Percentiles rank a stretch among this genome's conserved stretches.
These are phyloP conservation scores for Iris pallida DNA, from an alignment of 116 monocot species.

Conservation along the genomic window DNA sequence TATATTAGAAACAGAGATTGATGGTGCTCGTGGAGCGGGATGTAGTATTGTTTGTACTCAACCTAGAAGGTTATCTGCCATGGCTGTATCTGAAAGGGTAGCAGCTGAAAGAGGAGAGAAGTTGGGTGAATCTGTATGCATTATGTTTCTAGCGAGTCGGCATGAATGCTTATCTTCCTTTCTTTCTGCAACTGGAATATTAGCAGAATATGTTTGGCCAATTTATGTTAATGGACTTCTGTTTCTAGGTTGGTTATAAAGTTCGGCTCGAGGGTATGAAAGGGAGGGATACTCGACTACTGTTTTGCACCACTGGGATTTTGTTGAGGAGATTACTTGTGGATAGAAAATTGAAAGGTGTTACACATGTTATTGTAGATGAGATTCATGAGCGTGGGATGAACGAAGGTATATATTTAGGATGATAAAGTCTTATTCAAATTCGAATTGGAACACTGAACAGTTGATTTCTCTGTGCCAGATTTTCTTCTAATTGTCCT, in stretches of 20 bases:
- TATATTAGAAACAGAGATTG: slow-evolving; percentile 94
- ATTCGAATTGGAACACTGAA: neutral
- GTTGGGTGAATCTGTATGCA: slow-evolving; percentile 89
- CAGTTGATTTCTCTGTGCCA: slow-evolving; percentile 23
- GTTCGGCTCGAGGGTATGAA: slow-evolving; percentile 92
- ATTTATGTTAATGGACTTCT: neutral
- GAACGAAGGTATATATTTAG: slow-evolving; percentile 79
- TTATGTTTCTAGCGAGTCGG: neutral
- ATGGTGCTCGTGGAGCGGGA: slow-evolving; percentile 73
- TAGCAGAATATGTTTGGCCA: no score
- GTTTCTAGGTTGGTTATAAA: slow-evolving; percentile 93
- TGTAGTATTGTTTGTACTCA: slow-evolving; percentile 97
- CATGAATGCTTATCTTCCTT: neutral
- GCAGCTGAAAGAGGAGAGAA: slow-evolving; percentile 95
- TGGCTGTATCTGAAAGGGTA: slow-evolving; percentile 95
- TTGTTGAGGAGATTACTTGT: slow-evolving; percentile 80
- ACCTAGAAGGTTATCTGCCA: slow-evolving; percentile 95
- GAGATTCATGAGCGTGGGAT: slow-evolving; percentile 99
- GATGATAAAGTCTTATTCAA: neutral
- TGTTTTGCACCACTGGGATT: slow-evolving; percentile 96
- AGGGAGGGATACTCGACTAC: slow-evolving; percentile 86
- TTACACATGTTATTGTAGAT: slow-evolving; percentile 97
- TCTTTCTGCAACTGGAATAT: no score
- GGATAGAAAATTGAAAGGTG: slow-evolving; percentile 87
- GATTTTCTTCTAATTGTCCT: slow-evolving; percentile 94